Conservation (phyloP, 495 filamentous ascomycete species). For the Xylaria curta region DNA sequence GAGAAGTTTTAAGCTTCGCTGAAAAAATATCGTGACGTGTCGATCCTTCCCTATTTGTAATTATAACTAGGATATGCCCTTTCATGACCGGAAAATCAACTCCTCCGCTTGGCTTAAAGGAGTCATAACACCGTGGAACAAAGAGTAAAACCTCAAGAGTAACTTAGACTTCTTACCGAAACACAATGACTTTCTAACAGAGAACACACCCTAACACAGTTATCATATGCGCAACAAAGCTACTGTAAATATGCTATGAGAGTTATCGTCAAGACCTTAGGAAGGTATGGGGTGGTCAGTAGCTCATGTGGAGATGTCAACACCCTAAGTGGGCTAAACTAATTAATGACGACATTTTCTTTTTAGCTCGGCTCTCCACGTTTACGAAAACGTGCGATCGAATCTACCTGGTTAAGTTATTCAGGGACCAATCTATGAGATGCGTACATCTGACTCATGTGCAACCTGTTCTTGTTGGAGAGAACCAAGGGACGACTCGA, state of each 20-base stretch:
- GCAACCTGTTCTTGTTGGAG: no score
- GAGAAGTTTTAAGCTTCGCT: neutral
- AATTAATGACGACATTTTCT: neutral
- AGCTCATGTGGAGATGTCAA: neutral
- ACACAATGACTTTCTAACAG: neutral
- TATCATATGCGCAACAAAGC: neutral
- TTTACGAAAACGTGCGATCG: neutral
- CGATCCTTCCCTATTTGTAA: neutral
- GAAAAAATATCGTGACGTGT: neutral
- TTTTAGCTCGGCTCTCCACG: neutral
- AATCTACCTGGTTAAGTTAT: neutral
- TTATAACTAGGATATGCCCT: neutral
- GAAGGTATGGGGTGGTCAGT: neutral
- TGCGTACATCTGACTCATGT: no score
- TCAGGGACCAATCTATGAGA: no score
- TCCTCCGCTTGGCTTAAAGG: neutral
- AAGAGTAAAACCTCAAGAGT: neutral
- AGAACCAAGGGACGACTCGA: no score
- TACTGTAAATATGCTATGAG: neutral
- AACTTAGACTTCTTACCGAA: neutral
- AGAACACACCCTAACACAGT: neutral
- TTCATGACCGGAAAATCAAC: neutral
- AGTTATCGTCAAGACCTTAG: neutral
- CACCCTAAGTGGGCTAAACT: neutral
- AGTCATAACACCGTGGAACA: neutral